Evolutionary conservation across 2,329 filamentous ascomycete species (phyloP).

Genomic region (Colletotrichum sp.): DNA sequence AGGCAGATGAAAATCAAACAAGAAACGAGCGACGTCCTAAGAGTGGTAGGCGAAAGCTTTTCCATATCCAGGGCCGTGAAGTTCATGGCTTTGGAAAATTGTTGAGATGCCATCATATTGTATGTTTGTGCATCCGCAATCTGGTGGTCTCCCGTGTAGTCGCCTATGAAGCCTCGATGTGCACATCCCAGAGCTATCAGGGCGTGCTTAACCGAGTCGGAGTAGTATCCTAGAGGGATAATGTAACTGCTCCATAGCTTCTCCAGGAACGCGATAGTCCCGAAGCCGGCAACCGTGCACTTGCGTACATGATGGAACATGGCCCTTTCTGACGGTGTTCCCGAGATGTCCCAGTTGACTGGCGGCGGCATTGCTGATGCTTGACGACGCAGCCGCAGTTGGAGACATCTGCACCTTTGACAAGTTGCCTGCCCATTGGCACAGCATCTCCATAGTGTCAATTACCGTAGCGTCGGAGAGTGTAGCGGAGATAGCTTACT

Average conservation of each 20-base stretch:
- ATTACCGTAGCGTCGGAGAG: background rate
- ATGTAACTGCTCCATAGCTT: constrained; percentile 2
- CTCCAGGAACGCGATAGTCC: background rate
- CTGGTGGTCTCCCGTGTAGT: background rate
- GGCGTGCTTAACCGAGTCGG: background rate
- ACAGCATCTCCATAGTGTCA: background rate
- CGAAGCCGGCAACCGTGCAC: background rate
- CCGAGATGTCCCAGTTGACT: background rate
- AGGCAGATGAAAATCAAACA: constrained; percentile 28
- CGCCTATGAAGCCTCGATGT: background rate
- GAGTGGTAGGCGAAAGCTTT: background rate
- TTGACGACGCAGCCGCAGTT: background rate
- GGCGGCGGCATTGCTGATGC: background rate
- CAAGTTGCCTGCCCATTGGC: background rate
- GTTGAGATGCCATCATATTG: background rate
- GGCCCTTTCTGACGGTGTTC: background rate
- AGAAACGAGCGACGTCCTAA: constrained; percentile 12
- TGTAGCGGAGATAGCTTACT: background rate
- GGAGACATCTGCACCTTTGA: background rate
- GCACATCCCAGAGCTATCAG: background rate
- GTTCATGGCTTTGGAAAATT: background rate
- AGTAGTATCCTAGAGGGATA: background rate
- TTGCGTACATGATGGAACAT: constrained; percentile 2
- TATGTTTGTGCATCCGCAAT: background rate
- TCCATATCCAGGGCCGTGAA: background rate